Conservation (phyloP, 1,139 yeast species). For the Arxiozyma bovina region DNA sequence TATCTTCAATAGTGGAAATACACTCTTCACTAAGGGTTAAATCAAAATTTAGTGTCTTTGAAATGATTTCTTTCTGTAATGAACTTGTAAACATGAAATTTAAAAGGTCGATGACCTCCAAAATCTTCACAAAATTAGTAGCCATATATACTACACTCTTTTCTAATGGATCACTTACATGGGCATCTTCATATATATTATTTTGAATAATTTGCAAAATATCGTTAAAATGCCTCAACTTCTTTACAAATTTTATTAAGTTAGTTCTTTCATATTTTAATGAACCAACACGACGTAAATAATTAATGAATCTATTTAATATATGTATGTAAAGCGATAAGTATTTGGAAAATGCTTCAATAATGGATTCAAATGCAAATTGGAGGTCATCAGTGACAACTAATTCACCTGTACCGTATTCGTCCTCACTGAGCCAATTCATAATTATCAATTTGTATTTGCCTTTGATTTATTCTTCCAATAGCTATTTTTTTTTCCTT, state of each 20-base stretch:
- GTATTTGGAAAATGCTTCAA: constrained; percentile 19
- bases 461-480: not conserved
- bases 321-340: constrained; percentile 26
- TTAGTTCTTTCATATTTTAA: constrained; percentile 29
- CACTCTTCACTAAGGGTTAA: constrained; percentile 20
- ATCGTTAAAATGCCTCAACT: constrained; percentile 28
- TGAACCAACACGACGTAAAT: constrained; percentile 25
- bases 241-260: constrained; percentile 30
- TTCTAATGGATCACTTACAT: constrained; percentile 3
- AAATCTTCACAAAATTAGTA: constrained; percentile 20
- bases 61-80: constrained; percentile 27
- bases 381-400: constrained; percentile 10
- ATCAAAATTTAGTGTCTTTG: constrained; percentile 29
- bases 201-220: constrained; percentile 13
- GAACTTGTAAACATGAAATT: constrained; percentile 29
- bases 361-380: constrained; percentile 8
- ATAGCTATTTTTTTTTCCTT: not conserved
- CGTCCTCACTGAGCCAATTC: not conserved
- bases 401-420: not conserved
- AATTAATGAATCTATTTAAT: constrained; percentile 27
- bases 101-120: constrained; percentile 27
- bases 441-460: not conserved
- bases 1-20: constrained; percentile 23
- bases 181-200: constrained; percentile 6
- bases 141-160: constrained; percentile 17